These are phyloP conservation scores for Candida corydali DNA, from an alignment of 805 yeast species.

Conservation along the genomic window DNA sequence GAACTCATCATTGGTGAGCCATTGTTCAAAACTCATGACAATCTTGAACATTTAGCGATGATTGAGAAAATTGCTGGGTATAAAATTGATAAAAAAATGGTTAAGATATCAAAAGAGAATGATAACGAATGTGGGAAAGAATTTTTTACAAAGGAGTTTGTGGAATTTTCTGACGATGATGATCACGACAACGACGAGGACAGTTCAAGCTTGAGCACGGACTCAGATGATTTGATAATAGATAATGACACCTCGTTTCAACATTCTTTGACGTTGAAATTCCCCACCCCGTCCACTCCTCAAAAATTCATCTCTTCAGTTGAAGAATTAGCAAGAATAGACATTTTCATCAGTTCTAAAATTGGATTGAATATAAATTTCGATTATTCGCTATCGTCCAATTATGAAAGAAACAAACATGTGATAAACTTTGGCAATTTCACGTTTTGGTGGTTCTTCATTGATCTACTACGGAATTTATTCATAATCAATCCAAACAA, in stretches of 20 bases:
- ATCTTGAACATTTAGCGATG: slow-evolving; percentile 90
- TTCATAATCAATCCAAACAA: slow-evolving; percentile 37
- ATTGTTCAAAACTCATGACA: slow-evolving; percentile 90
- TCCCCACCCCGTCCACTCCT: slow-evolving; percentile 38
- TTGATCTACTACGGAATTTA: slow-evolving; percentile 35
- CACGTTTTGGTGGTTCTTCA: slow-evolving; percentile 79
- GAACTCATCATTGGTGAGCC: slow-evolving; percentile 95
- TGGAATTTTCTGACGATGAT: slow-evolving; percentile 2
- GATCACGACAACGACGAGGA: slow-evolving; percentile 8
- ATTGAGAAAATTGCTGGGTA: slow-evolving; percentile 76
- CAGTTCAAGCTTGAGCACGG: slow-evolving; percentile 5
- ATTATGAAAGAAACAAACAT: slow-evolving; percentile 34
- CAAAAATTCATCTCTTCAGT: slow-evolving; percentile 37
- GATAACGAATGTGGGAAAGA: slow-evolving; percentile 40
- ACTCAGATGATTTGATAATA: slow-evolving; percentile 26
- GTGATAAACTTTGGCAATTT: slow-evolving; percentile 56
- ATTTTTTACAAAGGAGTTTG: slow-evolving; percentile 28
- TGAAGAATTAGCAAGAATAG: slow-evolving; percentile 38
- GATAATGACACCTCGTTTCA: slow-evolving; percentile 26
- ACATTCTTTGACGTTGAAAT: slow-evolving; percentile 26
- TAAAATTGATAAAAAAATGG: slow-evolving; percentile 43
- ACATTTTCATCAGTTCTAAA: slow-evolving; percentile 38
- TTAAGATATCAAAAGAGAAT: slow-evolving; percentile 26
- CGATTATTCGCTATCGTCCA: slow-evolving; percentile 34
- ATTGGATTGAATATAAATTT: slow-evolving; percentile 37